Evolutionary conservation across 495 filamentous ascomycete genomes (phyloP).

Genomic region (Monascus purpureus): DNA sequence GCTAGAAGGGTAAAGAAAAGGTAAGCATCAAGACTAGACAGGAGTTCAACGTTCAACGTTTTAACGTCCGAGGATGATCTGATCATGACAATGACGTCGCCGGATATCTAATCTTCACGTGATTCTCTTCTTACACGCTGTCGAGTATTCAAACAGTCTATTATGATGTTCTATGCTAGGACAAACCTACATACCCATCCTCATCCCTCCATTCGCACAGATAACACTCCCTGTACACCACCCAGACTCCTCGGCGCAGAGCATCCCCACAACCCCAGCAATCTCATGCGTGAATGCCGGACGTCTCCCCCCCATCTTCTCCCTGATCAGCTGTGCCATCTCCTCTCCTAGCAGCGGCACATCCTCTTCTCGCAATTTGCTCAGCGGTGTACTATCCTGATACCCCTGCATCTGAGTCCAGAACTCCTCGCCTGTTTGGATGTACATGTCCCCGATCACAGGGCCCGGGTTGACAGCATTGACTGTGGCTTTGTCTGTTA

Average conservation of each 20-base stretch:
- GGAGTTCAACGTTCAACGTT: too few species aligned
- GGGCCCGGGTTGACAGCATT: conserved; percentile 86
- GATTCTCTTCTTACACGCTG: too few species aligned
- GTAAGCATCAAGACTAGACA: too few species aligned
- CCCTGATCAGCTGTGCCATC: conserved; percentile 42
- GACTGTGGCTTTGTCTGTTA: conserved; percentile 64
- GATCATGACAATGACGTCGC: too few species aligned
- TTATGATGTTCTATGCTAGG: too few species aligned
- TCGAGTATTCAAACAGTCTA: too few species aligned
- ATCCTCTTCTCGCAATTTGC: conserved; percentile 24
- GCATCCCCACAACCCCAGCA: conserved; percentile 74
- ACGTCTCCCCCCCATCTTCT: conserved; percentile 49
- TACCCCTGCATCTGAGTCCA: conserved; percentile 41
- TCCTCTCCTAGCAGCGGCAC: conserved; percentile 44
- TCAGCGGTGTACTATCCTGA: conserved; percentile 56
- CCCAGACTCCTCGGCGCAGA: conserved; percentile 55
- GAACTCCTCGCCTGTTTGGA: conserved; percentile 38
- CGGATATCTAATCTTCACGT: too few species aligned
- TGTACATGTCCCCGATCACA: conserved; percentile 68
- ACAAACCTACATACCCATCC: conserved; percentile 9
- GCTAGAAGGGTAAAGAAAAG: too few species aligned
- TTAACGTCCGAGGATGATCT: too few species aligned
- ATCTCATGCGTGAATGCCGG: conserved; percentile 63
- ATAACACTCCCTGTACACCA: conserved; percentile 83
- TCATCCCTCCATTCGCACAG: conserved; percentile 78